Conservation (phyloP, 305 asterid species). For the Fraxinus latifolia region DNA sequence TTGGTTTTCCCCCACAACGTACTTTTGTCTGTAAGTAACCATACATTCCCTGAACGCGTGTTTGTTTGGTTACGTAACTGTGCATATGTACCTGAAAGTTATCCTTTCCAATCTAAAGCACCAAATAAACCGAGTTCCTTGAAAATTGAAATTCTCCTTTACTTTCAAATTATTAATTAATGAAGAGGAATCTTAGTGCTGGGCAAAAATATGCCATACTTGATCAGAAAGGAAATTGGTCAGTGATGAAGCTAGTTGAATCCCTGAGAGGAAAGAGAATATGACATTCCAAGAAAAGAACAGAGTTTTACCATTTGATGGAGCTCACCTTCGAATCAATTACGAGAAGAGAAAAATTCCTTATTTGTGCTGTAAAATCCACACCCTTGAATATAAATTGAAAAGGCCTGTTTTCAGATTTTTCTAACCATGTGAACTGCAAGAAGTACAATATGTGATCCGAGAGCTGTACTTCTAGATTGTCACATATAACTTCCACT, state of each 20-base stretch:
- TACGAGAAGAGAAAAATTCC: conserved; percentile 67
- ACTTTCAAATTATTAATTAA: background rate
- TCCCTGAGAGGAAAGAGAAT: background rate
- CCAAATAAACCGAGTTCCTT: conserved; percentile 1
- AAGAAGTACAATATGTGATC: conserved; percentile 55
- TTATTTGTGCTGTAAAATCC: conserved; percentile 51
- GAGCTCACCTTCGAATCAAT: conserved; percentile 78
- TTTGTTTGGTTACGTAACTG: background rate
- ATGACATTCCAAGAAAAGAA: background rate
- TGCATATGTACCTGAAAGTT: background rate
- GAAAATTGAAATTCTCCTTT: background rate
- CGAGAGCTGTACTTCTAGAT: conserved; percentile 68
- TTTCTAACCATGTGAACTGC: conserved; percentile 49
- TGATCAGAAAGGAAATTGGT: background rate
- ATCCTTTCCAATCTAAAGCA: conserved; percentile 5
- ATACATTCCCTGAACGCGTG: background rate
- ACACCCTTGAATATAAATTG: conserved; percentile 40
- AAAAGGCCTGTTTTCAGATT: conserved; percentile 50
- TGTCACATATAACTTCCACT: conserved; percentile 53
- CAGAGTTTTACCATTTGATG: background rate
- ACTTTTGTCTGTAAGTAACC: background rate
- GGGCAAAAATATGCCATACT: background rate
- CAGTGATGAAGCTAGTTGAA: background rate
- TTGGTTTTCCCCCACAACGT: background rate
- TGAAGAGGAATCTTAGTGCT: background rate